These are phyloP conservation scores for Coprinellus micaceus DNA, from an alignment of 768 basidiomycete genomes.

Conservation along the genomic window DNA sequence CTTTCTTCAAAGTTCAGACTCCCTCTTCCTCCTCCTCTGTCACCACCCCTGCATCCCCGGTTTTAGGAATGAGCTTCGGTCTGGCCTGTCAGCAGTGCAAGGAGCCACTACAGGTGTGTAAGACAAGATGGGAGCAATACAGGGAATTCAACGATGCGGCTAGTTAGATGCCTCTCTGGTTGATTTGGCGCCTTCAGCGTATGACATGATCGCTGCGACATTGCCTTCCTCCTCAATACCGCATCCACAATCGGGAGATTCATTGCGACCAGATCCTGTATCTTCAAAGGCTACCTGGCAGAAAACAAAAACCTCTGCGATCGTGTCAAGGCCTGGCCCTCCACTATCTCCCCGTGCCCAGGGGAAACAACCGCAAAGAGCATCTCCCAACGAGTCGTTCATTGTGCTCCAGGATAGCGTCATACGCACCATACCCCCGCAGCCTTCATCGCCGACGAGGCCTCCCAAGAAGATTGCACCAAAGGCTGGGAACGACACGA, in stretches of 20 bases:
- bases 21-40: background rate
- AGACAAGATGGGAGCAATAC: slow-evolving; percentile 9
- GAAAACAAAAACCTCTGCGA: slow-evolving; percentile 42
- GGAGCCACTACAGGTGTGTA: slow-evolving; percentile 75
- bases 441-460: slow-evolving; percentile 38
- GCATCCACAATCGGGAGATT: slow-evolving; percentile 32
- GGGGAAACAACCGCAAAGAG: slow-evolving; percentile 58
- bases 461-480: slow-evolving; percentile 40
- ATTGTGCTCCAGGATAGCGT: slow-evolving; percentile 86
- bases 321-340: slow-evolving; percentile 28
- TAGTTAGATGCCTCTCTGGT: slow-evolving; percentile 90
- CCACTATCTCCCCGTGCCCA: slow-evolving; percentile 52
- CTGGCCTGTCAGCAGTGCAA: slow-evolving; percentile 85
- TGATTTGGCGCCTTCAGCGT: slow-evolving; percentile 80
- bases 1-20: too few species aligned
- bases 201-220: slow-evolving; percentile 76
- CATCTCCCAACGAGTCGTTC: slow-evolving; percentile 79
- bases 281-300: slow-evolving; percentile 64
- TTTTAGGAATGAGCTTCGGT: slow-evolving; percentile 38
- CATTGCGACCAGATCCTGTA: slow-evolving; percentile 44
- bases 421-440: slow-evolving; percentile 63
- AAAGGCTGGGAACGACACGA: slow-evolving; percentile 31
- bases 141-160: slow-evolving; percentile 10
- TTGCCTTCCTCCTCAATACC: slow-evolving; percentile 46
- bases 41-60: background rate